Evolutionary conservation across 192 early-diverging fungal species (phyloP), one percentile per base, ranked within the genome.

Genomic region (Rhizophagus clarus): DNA sequence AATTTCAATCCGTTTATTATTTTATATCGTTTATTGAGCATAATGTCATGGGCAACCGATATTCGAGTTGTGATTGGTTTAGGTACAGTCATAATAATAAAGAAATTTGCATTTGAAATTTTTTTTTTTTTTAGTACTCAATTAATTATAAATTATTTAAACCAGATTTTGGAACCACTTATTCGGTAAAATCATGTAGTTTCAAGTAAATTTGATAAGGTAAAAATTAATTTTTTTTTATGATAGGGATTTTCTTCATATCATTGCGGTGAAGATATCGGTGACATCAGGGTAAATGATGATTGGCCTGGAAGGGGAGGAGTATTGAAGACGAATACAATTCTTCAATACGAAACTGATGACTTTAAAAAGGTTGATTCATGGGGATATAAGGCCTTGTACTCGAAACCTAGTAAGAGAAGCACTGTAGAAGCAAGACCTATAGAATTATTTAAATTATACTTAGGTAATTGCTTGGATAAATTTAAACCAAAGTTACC

Each of bases 401-500:
- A 20, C 7, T 12, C 9, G 42, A 61, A 61, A 61, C 42, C 42
- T 45, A 45, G 7, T 20, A n/a, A 5, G 15, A 61, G 1, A 24
- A n/a, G 15, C 22, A 45, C 32, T 32, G 32, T 11, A n/a, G 60
- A 61, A 61, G 6, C 11, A 20, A 61, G 7, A 61, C 17, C 24
- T 61, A 24, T 24, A 61, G 61, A 61, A 24, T 61, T 61, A 24
- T 61, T 61, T 61, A 61, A 61, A 61, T 61, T 61, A 10, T 10
- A 20, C 40, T 74, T 74, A 20, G 49, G 29, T 15, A 34, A 74
- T 34, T 17, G 6, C 9, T 4, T 28, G 22, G 60, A 74, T 15
- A n/a, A 60, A 2, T 20, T 37, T 34, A 74, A 34, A 32, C 28
- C 56, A 56, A 74, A 74, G 28, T 61, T 74, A n/a, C 73, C 73